Conservation (phyloP, 2,329 filamentous ascomycete genomes). For the Periconia macrospinosa region DNA sequence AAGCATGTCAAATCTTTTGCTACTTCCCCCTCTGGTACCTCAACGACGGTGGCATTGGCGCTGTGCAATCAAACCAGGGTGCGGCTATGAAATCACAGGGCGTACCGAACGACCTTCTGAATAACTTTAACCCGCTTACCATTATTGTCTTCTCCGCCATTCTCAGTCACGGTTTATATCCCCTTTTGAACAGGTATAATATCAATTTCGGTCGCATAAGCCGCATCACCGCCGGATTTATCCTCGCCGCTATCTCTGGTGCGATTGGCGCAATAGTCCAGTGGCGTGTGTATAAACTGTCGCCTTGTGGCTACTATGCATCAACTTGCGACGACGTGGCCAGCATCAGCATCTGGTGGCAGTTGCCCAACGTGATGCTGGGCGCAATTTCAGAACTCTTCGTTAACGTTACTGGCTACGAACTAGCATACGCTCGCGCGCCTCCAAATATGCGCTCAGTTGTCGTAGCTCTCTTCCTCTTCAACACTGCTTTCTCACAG, state of each 20-base stretch:
- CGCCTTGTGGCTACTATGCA: constrained; percentile 48
- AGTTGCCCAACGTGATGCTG: constrained; percentile 44
- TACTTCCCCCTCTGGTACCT: too few relatives aligned
- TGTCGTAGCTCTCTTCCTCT: constrained; percentile 47
- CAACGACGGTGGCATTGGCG: too few relatives aligned
- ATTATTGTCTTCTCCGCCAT: too few relatives aligned
- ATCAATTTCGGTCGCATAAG: too few relatives aligned
- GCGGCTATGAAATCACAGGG: too few relatives aligned
- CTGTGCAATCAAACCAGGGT: too few relatives aligned
- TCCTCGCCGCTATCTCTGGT: too few relatives aligned
- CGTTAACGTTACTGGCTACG: constrained; percentile 49
- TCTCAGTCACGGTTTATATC: too few relatives aligned
- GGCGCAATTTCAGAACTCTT: constrained; percentile 32
- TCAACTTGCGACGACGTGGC: constrained; percentile 44
- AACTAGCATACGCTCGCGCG: constrained; percentile 48
- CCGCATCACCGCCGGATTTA: too few relatives aligned
- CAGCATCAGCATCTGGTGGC: constrained; percentile 49
- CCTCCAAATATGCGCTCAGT: constrained; percentile 48
- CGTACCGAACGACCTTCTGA: too few relatives aligned
- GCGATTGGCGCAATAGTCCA: constrained; percentile 43
- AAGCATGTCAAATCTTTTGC: constrained; percentile 29
- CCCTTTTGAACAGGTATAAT: too few relatives aligned
- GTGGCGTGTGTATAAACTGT: constrained; percentile 50
- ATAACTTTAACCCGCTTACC: too few relatives aligned
- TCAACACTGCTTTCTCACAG: constrained; percentile 43